Evolutionary conservation across 331 rosid genomes (phyloP), one percentile per base, ranked within the genome.

Genomic region (Pyracantha coccinea): DNA sequence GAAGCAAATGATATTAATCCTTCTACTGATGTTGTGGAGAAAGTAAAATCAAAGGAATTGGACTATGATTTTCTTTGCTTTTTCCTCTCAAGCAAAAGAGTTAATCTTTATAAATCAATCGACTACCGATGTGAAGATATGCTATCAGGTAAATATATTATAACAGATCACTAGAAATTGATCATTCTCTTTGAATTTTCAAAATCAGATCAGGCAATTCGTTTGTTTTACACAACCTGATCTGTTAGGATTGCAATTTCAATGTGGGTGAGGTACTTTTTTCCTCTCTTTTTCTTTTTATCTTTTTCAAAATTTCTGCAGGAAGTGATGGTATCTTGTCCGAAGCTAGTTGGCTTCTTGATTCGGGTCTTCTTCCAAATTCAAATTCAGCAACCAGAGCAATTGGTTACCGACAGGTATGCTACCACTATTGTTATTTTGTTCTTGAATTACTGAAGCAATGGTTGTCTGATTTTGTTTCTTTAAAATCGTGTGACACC

Each of bases 391-490:
- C 96, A 68, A 92, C 96, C 29, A 82, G 83, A 73, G 97, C 93
- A 61, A 94, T 92, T 59, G 97, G 99, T 60, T 94, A 94, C 83
- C 86, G 97, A 88, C 97, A 94, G 59, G 99, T 94, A 92, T 73
- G 33, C 38, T 27, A 28, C 77, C 73, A 4, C 41, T 72, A 69
- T 73, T 71, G 24, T 53, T 57, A 28, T 62, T 9, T 67, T 44
- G 74, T 31, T 78, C 74, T 60, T 20, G 58, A 44, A 67, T 78
- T 41, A 4, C 72, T 31, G 73, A 66, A 68, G 62, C 31, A 57
- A 2, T 16, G 12, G 23, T 15, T 52, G 47, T 24, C 23, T 17
- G 6, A 3, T 32, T 21, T 69, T 15, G 17, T 41, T 44, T 29
- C 57, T 7, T 55, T 23, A 32, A 19, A 20, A 31, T 71, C 4